Evolutionary conservation across 306 rosid genomes (phyloP).

Genomic region (Crataegus laevigata): DNA sequence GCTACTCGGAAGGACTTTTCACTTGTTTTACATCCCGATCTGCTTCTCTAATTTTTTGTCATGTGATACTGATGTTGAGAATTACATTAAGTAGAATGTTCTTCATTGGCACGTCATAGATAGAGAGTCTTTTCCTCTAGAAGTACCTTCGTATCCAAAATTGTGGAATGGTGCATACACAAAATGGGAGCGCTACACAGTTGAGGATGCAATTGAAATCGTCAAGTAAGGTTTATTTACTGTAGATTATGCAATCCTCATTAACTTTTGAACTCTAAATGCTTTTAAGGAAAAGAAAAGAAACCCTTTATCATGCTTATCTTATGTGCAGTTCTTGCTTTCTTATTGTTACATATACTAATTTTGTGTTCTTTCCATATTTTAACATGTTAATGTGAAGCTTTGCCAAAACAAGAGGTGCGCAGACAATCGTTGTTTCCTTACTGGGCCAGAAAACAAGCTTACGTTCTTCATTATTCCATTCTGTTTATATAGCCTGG

Average conservation of each 20-base stretch:
- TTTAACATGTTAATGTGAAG: constrained; percentile 37
- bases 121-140: constrained; percentile 81
- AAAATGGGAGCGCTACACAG: constrained; percentile 83
- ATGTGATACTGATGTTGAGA: constrained; percentile 38
- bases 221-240: constrained; percentile 55
- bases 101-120: constrained; percentile 98
- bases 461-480: not conserved
- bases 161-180: constrained; percentile 94
- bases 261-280: constrained; percentile 9
- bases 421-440: constrained; percentile 25
- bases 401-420: constrained; percentile 88
- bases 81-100: constrained; percentile 63
- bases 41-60: constrained; percentile 8
- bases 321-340: constrained; percentile 8
- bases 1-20: not conserved
- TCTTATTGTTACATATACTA: constrained; percentile 22
- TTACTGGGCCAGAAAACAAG: not conserved
- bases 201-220: constrained; percentile 84
- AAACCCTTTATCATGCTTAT: not conserved
- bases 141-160: constrained; percentile 80
- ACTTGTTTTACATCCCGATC: constrained; percentile 3
- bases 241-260: constrained; percentile 18
- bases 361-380: constrained; percentile 34
- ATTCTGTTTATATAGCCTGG: not conserved
- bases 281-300: not conserved